Percentiles rank a stretch among this genome's conserved stretches.
Conservation (phyloP, 768 basidiomycete species). For the Calocera cornea region DNA sequence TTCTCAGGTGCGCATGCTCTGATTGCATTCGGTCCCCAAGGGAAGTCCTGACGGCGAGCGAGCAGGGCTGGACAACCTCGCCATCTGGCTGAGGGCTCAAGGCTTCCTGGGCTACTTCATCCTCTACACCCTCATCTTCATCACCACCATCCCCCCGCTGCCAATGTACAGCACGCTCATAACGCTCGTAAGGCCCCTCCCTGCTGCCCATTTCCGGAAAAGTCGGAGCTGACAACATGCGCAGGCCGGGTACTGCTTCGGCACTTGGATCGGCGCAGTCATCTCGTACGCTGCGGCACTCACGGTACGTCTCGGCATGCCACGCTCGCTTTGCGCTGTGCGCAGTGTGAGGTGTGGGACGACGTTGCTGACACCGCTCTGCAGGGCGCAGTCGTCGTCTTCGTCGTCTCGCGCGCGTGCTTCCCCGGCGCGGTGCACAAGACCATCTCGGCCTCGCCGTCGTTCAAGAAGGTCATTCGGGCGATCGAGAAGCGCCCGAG, state of each 20-base stretch:
- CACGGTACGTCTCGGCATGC: slow-evolving; percentile 17
- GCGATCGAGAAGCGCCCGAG: slow-evolving; percentile 80
- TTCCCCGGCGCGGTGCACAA: slow-evolving; percentile 36
- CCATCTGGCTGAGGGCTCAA: slow-evolving; percentile 17
- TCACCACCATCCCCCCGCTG: slow-evolving; percentile 37
- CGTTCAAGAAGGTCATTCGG: slow-evolving; percentile 66
- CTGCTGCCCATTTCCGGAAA: slow-evolving; percentile 47
- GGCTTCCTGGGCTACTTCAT: slow-evolving; percentile 21
- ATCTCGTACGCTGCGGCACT: slow-evolving; percentile 82
- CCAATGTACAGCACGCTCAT: slow-evolving; percentile 91
- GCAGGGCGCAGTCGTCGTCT: slow-evolving; percentile 67
- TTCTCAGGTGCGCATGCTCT: slow-evolving; percentile 50
- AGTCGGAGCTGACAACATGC: background rate
- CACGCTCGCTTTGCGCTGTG: too few relatives aligned
- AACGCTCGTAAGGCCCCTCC: slow-evolving; percentile 78
- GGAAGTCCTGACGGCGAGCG: slow-evolving; percentile 2
- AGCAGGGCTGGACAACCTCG: slow-evolving; percentile 5
- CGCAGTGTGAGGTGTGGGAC: too few relatives aligned
- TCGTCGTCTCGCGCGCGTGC: slow-evolving; percentile 60
- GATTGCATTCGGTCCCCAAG: background rate
- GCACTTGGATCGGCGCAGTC: slow-evolving; percentile 45
- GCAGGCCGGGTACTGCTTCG: slow-evolving; percentile 11
- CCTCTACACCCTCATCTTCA: slow-evolving; percentile 21
- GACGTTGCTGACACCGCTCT: too few relatives aligned
- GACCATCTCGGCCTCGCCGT: slow-evolving; percentile 54